phyloP scores from a whole-genome alignment of 345 rosid species.

The Fremontodendron californicum region DNA sequence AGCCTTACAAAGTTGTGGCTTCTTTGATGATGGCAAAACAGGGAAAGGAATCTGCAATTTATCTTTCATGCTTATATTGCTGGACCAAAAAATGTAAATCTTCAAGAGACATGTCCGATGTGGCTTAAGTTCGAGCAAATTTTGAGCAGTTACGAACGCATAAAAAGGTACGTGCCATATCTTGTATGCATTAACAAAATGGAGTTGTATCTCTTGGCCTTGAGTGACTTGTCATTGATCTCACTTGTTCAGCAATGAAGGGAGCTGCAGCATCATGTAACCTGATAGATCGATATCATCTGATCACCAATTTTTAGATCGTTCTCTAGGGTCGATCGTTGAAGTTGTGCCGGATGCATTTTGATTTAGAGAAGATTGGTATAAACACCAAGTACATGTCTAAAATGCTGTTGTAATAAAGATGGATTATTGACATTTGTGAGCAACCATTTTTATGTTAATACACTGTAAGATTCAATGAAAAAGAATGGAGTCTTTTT shows the following conservation, averaged over 20 bases:
- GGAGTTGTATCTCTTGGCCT: too few species aligned
- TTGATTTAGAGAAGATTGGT: neutral
- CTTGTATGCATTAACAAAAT: too few species aligned
- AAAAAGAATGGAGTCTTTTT: too few species aligned
- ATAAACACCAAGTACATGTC: neutral
- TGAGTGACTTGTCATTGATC: too few species aligned
- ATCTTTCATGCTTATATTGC: constrained; percentile 68
- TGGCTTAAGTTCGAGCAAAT: constrained; percentile 88
- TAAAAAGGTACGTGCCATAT: constrained; percentile 64
- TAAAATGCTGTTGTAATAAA: neutral
- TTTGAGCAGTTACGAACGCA: constrained; percentile 52
- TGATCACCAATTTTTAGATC: neutral
- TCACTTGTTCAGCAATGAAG: constrained; percentile 40
- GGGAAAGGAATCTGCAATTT: constrained; percentile 73
- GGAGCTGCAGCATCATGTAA: constrained; percentile 62
- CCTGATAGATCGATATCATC: neutral
- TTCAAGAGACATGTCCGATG: constrained; percentile 50
- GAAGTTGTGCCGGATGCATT: neutral
- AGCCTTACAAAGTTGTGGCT: neutral
- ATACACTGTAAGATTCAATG: too few species aligned
- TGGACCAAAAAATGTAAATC: constrained; percentile 63
- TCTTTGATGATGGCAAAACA: constrained; percentile 24
- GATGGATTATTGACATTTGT: neutral
- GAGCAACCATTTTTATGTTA: neutral
- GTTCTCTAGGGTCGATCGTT: neutral